Evolutionary conservation across 2,329 filamentous ascomycete genomes (phyloP), one percentile per base, ranked within the genome.

Genomic region (Alternaria burnsii): DNA sequence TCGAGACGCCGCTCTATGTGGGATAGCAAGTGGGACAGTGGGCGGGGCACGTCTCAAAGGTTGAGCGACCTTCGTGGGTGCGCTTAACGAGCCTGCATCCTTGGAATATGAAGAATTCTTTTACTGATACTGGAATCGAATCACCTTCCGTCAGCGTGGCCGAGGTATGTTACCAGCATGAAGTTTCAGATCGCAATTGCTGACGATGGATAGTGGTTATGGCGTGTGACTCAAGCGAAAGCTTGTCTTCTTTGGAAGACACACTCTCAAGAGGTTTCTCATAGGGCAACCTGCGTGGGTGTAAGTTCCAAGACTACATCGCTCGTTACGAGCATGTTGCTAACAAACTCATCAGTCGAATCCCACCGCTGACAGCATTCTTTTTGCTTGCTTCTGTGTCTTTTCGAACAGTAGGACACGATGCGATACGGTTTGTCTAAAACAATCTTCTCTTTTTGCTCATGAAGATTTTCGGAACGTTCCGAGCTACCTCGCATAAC

Each of bases 161-260:
- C 38, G 38, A 41, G 36, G 36, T 40, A 40, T 10, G 36, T n/a
- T 9, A 38, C 16, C 8, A 38, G 34, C 1, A 38, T n/a, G 5
- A n/a, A 10, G 1, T 8, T 38, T 0, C 6, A 18, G 6, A 38
- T 38, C 16, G 34, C 16, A 40, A 8, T 0, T 11, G 14, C 36
- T 40, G 3, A 18, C 36, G 3, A 8, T 7, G 3, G 14, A 10
- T 40, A 53, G 51, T 54, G 54, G 54, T 56, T 56, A 56, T 56
- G 54, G 54, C 54, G 54, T 56, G 54, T 56, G 54, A 56, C 54
- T 56, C 54, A 56, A 56, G 54, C 44, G 43, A 54, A 54, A 54
- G 51, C 51, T 54, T 54, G 36, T 51, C 40, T 41, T 51, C 30
- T 24, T n/a, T n/a, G 22, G 32, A 40, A 51, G 43, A 30, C 36